Conservation (phyloP, 306 rosid species). For the Dalbergia cultrata region DNA sequence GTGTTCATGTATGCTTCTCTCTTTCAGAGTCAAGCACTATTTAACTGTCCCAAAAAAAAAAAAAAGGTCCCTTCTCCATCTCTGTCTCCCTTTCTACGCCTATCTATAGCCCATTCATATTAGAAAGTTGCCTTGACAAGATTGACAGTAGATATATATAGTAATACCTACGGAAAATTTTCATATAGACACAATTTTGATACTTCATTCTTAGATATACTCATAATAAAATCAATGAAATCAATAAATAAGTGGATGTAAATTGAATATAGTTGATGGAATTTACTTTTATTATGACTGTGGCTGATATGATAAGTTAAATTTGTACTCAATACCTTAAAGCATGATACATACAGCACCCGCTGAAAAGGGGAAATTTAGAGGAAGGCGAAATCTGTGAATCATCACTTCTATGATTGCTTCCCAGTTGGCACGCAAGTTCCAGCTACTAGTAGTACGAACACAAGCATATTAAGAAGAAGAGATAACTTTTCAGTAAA, state of each 20-base stretch:
- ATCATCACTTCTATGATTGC: slow-evolving; percentile 32
- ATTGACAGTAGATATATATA: slow-evolving; percentile 29
- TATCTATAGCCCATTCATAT: slow-evolving; percentile 30
- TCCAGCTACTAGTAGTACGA: no score
- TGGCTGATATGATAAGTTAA: no score
- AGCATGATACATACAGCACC: slow-evolving; percentile 33
- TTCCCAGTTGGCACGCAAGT: slow-evolving; percentile 32
- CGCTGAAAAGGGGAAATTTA: not conserved
- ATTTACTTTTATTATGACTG: no score
- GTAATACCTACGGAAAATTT: not conserved
- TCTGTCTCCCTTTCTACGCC: slow-evolving; percentile 26
- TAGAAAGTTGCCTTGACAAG: slow-evolving; percentile 46
- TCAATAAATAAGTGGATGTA: no score
- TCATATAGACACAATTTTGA: no score
- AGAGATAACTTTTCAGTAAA: no score
- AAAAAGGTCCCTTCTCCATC: not conserved
- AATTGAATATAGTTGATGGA: no score
- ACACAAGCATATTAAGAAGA: not conserved
- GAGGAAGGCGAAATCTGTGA: not conserved
- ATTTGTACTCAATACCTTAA: slow-evolving; percentile 40
- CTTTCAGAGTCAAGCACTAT: no score
- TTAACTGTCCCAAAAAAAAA: no score
- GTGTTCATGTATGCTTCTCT: no score
- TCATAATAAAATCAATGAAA: no score
- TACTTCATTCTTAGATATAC: no score